phyloP scores from a whole-genome alignment of 495 filamentous ascomycete species.

The Sordaria brevicollis region DNA sequence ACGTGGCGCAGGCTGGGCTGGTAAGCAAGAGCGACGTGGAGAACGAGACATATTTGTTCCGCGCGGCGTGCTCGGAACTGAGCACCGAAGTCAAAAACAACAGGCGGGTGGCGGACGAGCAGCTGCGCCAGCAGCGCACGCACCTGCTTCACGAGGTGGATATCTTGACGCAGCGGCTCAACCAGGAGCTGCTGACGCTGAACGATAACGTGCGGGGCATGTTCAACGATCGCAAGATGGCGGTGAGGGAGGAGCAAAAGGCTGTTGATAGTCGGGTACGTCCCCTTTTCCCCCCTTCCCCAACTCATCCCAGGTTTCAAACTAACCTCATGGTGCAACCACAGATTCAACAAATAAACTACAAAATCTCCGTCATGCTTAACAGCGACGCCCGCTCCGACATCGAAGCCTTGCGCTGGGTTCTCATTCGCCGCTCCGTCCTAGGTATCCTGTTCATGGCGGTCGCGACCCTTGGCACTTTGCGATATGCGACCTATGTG shows the following conservation, averaged over 20 bases:
- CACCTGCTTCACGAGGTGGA: conserved; percentile 91
- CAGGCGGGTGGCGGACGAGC: conserved; percentile 51
- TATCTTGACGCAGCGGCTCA: conserved; percentile 70
- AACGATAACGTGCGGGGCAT: conserved; percentile 89
- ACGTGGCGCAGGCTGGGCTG: conserved; percentile 62
- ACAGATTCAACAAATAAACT: conserved; percentile 83
- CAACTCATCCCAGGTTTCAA: background rate
- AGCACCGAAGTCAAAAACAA: conserved; percentile 64
- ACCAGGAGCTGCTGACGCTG: conserved; percentile 65
- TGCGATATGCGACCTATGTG: conserved; percentile 39
- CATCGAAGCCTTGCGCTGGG: conserved; percentile 84
- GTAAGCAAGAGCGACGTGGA: conserved; percentile 73
- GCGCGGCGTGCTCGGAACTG: conserved; percentile 87
- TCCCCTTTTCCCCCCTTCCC: conserved; percentile 3
- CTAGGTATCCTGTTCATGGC: conserved; percentile 62
- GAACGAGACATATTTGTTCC: conserved; percentile 88
- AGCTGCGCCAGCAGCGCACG: conserved; percentile 66
- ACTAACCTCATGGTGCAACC: background rate
- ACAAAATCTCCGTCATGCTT: conserved; percentile 80
- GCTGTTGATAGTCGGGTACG: conserved; percentile 60
- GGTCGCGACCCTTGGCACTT: conserved; percentile 33
- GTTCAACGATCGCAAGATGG: conserved; percentile 96
- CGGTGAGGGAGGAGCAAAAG: conserved; percentile 73
- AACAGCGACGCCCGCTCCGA: conserved; percentile 82
- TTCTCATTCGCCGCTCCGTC: conserved; percentile 76